A percentile compares a stretch with the other conserved stretches of the same genome.
Conservation (phyloP, 495 filamentous ascomycete genomes). For the Ascodesmis nigricans region DNA sequence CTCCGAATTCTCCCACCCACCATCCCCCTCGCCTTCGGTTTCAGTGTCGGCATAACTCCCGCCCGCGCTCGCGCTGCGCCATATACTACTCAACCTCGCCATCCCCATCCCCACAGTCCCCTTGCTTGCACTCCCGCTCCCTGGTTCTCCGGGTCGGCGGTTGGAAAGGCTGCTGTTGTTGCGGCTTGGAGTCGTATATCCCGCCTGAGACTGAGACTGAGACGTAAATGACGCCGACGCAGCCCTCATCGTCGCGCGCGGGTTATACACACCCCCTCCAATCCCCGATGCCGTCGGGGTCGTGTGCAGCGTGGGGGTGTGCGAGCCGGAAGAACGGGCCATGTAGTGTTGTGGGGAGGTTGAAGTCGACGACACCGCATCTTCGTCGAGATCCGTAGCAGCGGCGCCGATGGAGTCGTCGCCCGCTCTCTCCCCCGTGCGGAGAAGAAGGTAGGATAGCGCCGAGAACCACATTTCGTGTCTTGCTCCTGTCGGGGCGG, state of each 20-base stretch:
- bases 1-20: conserved; percentile 60
- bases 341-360: conserved; percentile 31
- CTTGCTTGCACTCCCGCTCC: conserved; percentile 20
- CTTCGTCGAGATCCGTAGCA: conserved; percentile 33
- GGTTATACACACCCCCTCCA: too few species aligned
- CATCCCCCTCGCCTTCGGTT: conserved; percentile 44
- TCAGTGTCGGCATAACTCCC: conserved; percentile 35
- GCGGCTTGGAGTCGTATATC: too few species aligned
- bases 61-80: conserved; percentile 27
- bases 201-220: too few species aligned
- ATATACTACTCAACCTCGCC: conserved; percentile 24
- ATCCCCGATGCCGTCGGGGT: too few species aligned
- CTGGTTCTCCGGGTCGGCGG: conserved; percentile 20
- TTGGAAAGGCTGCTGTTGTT: conserved; percentile 19
- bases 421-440: conserved; percentile 34
- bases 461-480: conserved; percentile 98
- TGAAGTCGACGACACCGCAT: conserved; percentile 78
- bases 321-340: conserved; percentile 31
- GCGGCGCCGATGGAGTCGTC: conserved; percentile 34
- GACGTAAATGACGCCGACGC: too few species aligned
- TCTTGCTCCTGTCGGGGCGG: conserved; percentile 73
- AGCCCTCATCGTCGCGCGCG: conserved; percentile 41
- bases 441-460: conserved; percentile 71
- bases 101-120: too few species aligned
- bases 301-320: too few species aligned